phyloP scores from a whole-genome alignment of 306 rosid species.

The Oxytropis ochrocephala region DNA sequence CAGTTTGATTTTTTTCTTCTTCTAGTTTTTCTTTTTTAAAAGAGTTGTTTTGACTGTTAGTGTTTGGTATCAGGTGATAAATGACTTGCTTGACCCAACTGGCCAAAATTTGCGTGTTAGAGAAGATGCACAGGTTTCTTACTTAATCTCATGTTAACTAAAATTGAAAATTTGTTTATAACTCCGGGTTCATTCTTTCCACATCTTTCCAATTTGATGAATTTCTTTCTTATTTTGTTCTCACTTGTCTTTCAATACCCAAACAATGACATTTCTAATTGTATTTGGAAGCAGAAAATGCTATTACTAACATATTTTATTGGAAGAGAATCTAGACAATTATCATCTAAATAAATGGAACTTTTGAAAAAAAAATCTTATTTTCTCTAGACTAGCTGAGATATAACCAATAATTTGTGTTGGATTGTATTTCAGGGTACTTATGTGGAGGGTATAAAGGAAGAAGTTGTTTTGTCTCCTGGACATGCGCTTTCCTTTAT shows the following conservation, averaged over 20 bases:
- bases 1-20: neutral
- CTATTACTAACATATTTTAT: neutral
- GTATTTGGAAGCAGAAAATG: conserved; percentile 5
- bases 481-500: conserved; percentile 97
- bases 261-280: neutral
- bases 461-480: conserved; percentile 95
- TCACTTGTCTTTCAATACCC: neutral
- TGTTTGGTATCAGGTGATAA: conserved; percentile 73
- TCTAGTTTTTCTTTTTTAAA: conserved; percentile 3
- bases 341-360: conserved; percentile 1
- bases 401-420: neutral
- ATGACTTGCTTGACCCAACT: conserved; percentile 99
- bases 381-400: neutral
- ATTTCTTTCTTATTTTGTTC: neutral
- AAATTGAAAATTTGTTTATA: neutral
- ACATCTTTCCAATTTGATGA: neutral
- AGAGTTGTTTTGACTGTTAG: conserved; percentile 22
- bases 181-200: neutral
- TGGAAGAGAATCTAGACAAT: neutral
- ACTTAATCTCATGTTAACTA: conserved; percentile 10
- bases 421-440: conserved; percentile 66
- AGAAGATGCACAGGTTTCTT: conserved; percentile 95
- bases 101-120: conserved; percentile 98
- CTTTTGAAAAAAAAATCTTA: neutral
- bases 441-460: conserved; percentile 98